Evolutionary conservation across 495 filamentous ascomycete genomes (phyloP).

Genomic region (Lasiosphaeris hirsuta): DNA sequence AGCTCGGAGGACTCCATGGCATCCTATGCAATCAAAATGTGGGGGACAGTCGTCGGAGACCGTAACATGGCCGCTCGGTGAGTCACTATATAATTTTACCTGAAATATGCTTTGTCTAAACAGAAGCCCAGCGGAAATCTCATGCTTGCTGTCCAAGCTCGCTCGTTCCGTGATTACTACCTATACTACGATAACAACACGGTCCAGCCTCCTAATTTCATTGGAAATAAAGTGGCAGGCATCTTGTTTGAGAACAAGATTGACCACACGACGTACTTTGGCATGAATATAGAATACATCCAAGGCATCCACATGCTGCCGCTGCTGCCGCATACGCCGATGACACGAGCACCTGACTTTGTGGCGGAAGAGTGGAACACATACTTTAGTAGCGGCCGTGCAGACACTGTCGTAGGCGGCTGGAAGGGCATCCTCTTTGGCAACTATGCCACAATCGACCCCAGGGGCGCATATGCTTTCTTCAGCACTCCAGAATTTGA

Average conservation of each 20-base stretch:
- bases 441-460: conserved; percentile 77
- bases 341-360: conserved; percentile 65
- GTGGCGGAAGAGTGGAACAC: conserved; percentile 82
- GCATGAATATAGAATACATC: conserved; percentile 72
- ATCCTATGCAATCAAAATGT: conserved; percentile 89
- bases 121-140: conserved; percentile 59
- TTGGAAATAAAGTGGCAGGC: conserved; percentile 81
- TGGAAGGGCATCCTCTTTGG: conserved; percentile 85
- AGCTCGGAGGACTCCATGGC: conserved; percentile 88
- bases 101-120: not conserved
- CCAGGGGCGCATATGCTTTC: conserved; percentile 65
- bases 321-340: conserved; percentile 65
- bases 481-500: conserved; percentile 67
- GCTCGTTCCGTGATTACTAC: conserved; percentile 76
- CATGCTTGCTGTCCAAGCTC: conserved; percentile 71
- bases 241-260: conserved; percentile 98
- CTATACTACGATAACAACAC: conserved; percentile 65
- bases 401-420: conserved; percentile 60
- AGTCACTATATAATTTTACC: not conserved
- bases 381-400: conserved; percentile 65
- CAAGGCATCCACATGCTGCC: conserved; percentile 98
- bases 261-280: conserved; percentile 94
- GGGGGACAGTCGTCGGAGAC: conserved; percentile 75
- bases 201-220: conserved; percentile 74
- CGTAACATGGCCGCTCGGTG: conserved; percentile 75